A percentile compares a stretch with the other conserved stretches of the same genome.
phyloP scores from a whole-genome alignment of 139 green algal genomes.

The Coelastrella sp. region DNA sequence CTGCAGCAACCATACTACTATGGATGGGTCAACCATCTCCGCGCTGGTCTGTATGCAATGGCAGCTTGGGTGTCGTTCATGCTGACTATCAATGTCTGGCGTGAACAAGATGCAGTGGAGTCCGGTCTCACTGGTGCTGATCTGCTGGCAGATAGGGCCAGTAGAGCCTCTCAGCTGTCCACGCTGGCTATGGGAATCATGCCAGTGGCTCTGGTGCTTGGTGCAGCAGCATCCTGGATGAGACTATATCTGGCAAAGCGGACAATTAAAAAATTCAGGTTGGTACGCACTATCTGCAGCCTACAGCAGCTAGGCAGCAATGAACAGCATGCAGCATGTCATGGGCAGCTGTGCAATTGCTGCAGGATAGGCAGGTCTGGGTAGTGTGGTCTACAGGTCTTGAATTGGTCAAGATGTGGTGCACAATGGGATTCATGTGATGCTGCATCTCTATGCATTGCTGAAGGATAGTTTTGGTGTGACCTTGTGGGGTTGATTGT shows the following conservation, averaged over 20 bases:
- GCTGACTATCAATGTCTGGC: slow-evolving; percentile 40
- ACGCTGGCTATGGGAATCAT: neutral
- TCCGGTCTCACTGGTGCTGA: neutral
- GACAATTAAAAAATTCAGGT: slow-evolving; percentile 46
- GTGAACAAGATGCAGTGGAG: neutral
- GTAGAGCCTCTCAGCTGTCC: neutral
- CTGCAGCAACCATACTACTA: slow-evolving; percentile 60
- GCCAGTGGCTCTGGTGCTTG: neutral
- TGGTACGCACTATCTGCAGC: too few relatives aligned
- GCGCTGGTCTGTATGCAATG: slow-evolving; percentile 51
- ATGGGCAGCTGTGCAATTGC: too few relatives aligned
- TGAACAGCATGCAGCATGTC: too few relatives aligned
- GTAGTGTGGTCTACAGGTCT: too few relatives aligned
- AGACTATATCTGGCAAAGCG: slow-evolving; percentile 25
- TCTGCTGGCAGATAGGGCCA: neutral
- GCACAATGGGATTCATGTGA: too few relatives aligned
- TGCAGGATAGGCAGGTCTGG: too few relatives aligned
- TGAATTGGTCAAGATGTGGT: too few relatives aligned
- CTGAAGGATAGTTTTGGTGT: too few relatives aligned
- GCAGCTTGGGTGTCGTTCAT: slow-evolving; percentile 54
- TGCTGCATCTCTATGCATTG: too few relatives aligned
- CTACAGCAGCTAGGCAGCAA: too few relatives aligned
- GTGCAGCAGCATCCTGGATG: slow-evolving; percentile 33
- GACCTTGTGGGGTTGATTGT: neutral
- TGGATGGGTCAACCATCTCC: slow-evolving; percentile 64